Evolutionary conservation across 1,284 basidiomycete species (phyloP), one percentile per base, ranked within the genome.

Genomic region (Moniliella sp.): DNA sequence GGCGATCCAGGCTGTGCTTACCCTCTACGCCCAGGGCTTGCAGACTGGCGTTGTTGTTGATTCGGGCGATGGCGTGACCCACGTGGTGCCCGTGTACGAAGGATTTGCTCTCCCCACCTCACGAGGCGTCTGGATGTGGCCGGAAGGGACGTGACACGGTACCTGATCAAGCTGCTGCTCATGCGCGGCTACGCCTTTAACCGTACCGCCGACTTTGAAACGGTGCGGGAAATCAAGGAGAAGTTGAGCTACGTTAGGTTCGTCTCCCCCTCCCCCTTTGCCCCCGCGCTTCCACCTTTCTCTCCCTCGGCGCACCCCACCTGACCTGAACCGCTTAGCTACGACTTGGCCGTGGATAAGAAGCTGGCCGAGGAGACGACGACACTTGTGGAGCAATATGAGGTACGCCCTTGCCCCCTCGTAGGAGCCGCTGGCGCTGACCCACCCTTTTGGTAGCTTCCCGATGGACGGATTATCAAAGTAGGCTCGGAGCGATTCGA

Each of bases 121-220:
- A 97, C 83, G 2, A 73, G 78, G 30, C 75, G 88, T 29, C 46
- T 58, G 32, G 88, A 97, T 59, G 91, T 99, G 42, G 88, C 91
- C 28, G 91, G 91, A 18, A 75, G 88, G 45, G 91, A 97, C 62
- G 86, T 97, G 32, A 99, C 91, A 25, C 75, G 84, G 45, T 97
- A 97, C 64, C 68, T 97, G 57, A 97, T 97, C 73, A 97, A 97
- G 67, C 72, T 97, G 8, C 69, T 99, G 5, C 73, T 94, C 46
- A 86, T 94, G 81, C 75, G 88, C 17, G 91, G 91, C 13, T 97
- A 99, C 62, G 91, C 91, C 0, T 97, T 97, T 70, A 97, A 97
- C 65, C 74, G 91, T 30, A 97, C 91, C 4, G 91, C 88, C 30
- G 91, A 97, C 65, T 97, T 97, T 55, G 91, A 97, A 66, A 97